Evolutionary conservation across 345 rosid species (phyloP).

Genomic region (Trapa bicornis): DNA sequence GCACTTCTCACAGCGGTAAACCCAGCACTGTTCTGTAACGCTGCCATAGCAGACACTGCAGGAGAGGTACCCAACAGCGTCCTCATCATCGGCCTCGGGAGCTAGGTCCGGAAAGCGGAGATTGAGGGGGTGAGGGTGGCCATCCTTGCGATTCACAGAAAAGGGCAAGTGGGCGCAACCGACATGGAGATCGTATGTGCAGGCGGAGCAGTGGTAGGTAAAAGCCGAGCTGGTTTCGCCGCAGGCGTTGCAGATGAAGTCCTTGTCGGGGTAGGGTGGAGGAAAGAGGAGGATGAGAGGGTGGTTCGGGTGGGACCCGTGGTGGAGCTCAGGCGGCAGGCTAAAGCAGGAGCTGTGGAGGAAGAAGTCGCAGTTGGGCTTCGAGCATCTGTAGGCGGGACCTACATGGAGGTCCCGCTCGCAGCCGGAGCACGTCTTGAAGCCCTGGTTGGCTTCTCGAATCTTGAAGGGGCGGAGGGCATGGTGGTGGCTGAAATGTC

Average conservation of each 20-base stretch:
- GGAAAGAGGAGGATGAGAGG: not conserved
- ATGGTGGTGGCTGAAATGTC: not conserved
- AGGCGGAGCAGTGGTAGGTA: not conserved
- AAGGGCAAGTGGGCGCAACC: not conserved
- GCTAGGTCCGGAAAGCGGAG: not conserved
- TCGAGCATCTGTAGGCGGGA: not conserved
- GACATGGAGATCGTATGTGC: not conserved
- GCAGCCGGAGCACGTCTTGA: not conserved
- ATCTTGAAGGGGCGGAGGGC: not conserved
- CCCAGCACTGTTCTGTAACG: not conserved
- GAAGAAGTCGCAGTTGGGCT: not conserved
- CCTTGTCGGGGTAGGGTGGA: not conserved
- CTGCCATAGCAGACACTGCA: not conserved
- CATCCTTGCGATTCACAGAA: not conserved
- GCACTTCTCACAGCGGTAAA: not conserved
- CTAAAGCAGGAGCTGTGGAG: not conserved
- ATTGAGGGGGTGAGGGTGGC: not conserved
- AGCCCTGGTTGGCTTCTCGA: not conserved
- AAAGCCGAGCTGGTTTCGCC: not conserved
- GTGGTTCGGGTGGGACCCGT: not conserved
- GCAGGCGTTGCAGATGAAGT: slow-evolving; percentile 1
- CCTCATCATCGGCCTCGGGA: not conserved
- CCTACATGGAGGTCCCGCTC: not conserved
- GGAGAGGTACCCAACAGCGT: not conserved
- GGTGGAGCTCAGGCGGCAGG: not conserved